These are phyloP conservation scores for Penicillium olsonii DNA, from an alignment of 2,329 filamentous ascomycete genomes.

Conservation along the genomic window DNA sequence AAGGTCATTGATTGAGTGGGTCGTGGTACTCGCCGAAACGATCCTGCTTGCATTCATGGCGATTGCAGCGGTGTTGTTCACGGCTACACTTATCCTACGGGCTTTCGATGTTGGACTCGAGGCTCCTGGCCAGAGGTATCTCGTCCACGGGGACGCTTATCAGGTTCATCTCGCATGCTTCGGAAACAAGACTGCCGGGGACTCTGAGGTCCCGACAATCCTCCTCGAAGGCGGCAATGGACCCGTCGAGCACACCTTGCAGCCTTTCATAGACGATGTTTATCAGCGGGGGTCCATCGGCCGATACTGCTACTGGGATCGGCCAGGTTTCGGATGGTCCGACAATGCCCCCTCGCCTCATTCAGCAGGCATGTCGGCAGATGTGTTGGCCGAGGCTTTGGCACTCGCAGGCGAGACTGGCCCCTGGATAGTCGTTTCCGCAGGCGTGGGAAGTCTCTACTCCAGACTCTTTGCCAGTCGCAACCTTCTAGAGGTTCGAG, in stretches of 20 bases:
- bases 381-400: slow-evolving; percentile 84
- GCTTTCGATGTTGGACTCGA: slow-evolving; percentile 74
- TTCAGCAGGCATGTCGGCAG: slow-evolving; percentile 88
- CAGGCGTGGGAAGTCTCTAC: slow-evolving; percentile 85
- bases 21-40: slow-evolving; percentile 74
- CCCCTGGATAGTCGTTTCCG: slow-evolving; percentile 84
- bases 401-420: slow-evolving; percentile 77
- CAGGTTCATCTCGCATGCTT: slow-evolving; percentile 81
- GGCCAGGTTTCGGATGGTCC: slow-evolving; percentile 83
- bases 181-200: slow-evolving; percentile 65
- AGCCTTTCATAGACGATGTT: slow-evolving; percentile 75
- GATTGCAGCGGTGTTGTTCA: slow-evolving; percentile 71
- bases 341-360: slow-evolving; percentile 93
- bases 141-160: slow-evolving; percentile 83
- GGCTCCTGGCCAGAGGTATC: slow-evolving; percentile 73
- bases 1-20: slow-evolving; percentile 80
- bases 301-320: slow-evolving; percentile 93
- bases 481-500: slow-evolving; percentile 71
- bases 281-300: slow-evolving; percentile 77
- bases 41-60: slow-evolving; percentile 70
- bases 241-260: slow-evolving; percentile 76
- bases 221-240: slow-evolving; percentile 81
- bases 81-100: slow-evolving; percentile 75
- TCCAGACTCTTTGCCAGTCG: slow-evolving; percentile 87
- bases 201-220: slow-evolving; percentile 69